Percentiles rank a stretch among this genome's conserved stretches.
Conservation (phyloP, 1,139 yeast genomes). For the Wickerhamomyces sp. region DNA sequence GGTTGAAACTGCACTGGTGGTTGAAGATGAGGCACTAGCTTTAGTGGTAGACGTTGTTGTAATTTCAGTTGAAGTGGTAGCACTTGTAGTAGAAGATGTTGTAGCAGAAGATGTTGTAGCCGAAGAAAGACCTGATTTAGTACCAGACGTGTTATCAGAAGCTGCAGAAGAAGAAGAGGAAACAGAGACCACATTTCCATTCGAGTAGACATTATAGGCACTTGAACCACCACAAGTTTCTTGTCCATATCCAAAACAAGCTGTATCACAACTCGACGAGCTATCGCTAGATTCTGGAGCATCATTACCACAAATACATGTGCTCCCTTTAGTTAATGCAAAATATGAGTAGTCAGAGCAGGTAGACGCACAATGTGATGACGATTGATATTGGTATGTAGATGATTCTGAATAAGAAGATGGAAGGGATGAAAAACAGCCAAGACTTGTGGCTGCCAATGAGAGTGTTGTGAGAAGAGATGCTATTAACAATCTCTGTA, state of each 20-base stretch:
- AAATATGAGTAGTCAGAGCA: conserved; percentile 51
- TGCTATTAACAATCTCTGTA: neutral
- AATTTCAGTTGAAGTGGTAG: conserved; percentile 15
- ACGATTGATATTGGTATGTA: conserved; percentile 42
- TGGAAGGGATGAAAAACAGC: conserved; percentile 33
- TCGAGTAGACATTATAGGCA: conserved; percentile 37
- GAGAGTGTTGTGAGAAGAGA: neutral
- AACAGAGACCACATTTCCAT: conserved; percentile 18
- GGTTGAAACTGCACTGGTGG: conserved; percentile 15
- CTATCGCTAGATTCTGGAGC: conserved; percentile 38
- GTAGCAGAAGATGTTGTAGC: conserved; percentile 8
- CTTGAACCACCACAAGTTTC: conserved; percentile 54
- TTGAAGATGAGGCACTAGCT: conserved; percentile 1
- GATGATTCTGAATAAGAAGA: conserved; percentile 32
- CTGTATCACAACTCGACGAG: conserved; percentile 35
- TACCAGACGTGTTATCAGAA: conserved; percentile 13
- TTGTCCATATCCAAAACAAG: conserved; percentile 48
- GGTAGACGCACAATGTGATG: conserved; percentile 39
- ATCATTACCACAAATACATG: conserved; percentile 61
- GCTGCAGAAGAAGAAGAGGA: conserved; percentile 12
- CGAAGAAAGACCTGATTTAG: conserved; percentile 13
- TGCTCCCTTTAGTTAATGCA: conserved; percentile 52
- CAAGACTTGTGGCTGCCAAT: conserved; percentile 10
- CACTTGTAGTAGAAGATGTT: conserved; percentile 17
- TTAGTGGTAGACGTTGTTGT: conserved; percentile 3